These are phyloP conservation scores for Termitomyces sp. DNA, from an alignment of 768 basidiomycete species.

Conservation along the genomic window DNA sequence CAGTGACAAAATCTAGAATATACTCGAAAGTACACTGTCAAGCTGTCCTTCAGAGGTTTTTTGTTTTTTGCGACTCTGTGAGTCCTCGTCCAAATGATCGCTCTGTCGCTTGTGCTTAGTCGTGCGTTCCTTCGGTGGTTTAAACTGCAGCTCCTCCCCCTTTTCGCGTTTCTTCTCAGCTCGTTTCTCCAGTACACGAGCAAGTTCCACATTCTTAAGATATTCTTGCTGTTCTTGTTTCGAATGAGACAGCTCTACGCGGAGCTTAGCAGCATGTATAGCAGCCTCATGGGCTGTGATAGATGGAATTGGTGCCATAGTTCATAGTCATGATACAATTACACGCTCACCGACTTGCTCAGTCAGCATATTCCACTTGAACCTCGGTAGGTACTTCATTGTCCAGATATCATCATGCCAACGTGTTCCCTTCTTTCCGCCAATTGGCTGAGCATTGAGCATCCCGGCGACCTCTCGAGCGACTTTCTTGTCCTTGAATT, in stretches of 20 bases:
- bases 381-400: slow-evolving; percentile 96
- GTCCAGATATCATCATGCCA: slow-evolving; percentile 99
- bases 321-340: neutral
- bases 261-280: slow-evolving; percentile 80
- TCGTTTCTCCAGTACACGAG: slow-evolving; percentile 80
- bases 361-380: slow-evolving; percentile 98
- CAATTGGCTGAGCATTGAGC: slow-evolving; percentile 94
- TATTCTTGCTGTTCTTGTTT: slow-evolving; percentile 88
- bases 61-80: slow-evolving; percentile 21
- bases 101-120: slow-evolving; percentile 21
- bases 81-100: slow-evolving; percentile 16
- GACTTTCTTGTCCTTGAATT: slow-evolving; percentile 91
- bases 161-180: slow-evolving; percentile 57
- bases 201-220: slow-evolving; percentile 89
- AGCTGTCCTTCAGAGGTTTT: slow-evolving; percentile 16
- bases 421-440: slow-evolving; percentile 83
- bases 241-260: slow-evolving; percentile 86
- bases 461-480: slow-evolving; percentile 89
- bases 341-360: slow-evolving; percentile 88
- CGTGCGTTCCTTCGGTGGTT: slow-evolving; percentile 25
- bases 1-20: slow-evolving; percentile 8
- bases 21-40: slow-evolving; percentile 13
- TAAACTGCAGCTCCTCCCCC: slow-evolving; percentile 44
- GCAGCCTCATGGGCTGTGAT: slow-evolving; percentile 88
- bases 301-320: neutral